A percentile compares a stretch with the other conserved stretches of the same genome.
Conservation (phyloP, 2,329 filamentous ascomycete species). For the Fusarium subglutinans region DNA sequence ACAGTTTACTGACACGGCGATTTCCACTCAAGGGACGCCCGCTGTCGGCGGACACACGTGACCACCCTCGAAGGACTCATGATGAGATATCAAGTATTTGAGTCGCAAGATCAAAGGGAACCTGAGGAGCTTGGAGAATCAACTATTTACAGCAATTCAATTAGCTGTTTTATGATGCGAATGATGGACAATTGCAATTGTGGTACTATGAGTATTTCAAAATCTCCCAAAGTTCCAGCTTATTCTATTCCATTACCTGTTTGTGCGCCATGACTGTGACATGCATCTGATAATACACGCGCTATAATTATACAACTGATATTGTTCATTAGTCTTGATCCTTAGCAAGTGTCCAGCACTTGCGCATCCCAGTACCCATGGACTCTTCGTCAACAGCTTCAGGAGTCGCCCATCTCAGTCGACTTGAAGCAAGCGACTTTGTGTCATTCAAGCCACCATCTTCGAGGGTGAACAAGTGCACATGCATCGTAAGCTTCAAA, state of each 20-base stretch:
- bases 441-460: neutral
- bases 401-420: slow-evolving; percentile 50
- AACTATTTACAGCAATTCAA: neutral
- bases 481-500: slow-evolving; percentile 65
- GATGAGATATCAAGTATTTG: neutral
- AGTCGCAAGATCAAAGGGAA: neutral
- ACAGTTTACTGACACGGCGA: slow-evolving; percentile 30
- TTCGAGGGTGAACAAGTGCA: slow-evolving; percentile 58
- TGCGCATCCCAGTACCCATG: slow-evolving; percentile 68
- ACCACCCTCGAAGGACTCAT: neutral
- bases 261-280: neutral
- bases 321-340: slow-evolving; percentile 29
- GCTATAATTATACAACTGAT: slow-evolving; percentile 2
- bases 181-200: neutral
- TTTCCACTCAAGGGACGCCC: neutral
- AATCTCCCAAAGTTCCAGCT: neutral
- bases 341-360: slow-evolving; percentile 61
- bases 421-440: slow-evolving; percentile 18
- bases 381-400: slow-evolving; percentile 58
- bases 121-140: neutral
- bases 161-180: neutral
- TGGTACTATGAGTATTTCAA: neutral
- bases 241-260: neutral
- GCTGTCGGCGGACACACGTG: slow-evolving; percentile 20
- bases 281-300: neutral